Evolutionary conservation across 192 early-diverging fungal species (phyloP), one percentile per base, ranked within the genome.

Genomic region (Dissophora globulifera): DNA sequence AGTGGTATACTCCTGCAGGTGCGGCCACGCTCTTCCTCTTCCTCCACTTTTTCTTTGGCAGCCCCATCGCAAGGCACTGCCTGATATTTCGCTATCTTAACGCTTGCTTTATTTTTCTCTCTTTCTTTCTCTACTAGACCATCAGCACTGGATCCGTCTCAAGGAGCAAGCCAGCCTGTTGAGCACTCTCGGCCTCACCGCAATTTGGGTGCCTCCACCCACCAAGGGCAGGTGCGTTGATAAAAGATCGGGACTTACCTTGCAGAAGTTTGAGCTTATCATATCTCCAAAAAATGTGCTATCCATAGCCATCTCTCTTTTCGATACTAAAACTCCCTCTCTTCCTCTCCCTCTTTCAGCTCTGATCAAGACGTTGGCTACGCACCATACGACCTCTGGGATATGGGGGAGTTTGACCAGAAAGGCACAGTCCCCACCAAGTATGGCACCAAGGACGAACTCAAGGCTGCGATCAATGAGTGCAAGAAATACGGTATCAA

Each of bases 341-440:
- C 13, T 47, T 46, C 26, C 10, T 31, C 26, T 43, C 5, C n/a
- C 9, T 63, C 5, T 10, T 32, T 55, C 7, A 57, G 48, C 50
- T 69, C 80, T 9, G 45, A 48, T 23, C 48, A 55, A 25, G 69
- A 78, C 66, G 78, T 79, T 13, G 83, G 83, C 7, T 84, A 84
- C 54, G 81, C 65, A 17, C 38, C 49, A 11, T 84, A 84, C 52
- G 83, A 84, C 54, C 62, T 84, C n/a, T 84, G 80, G 80, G 83
- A 84, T 46, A 50, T 84, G 35, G 83, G 83, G 4, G 80, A 84
- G 30, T 84, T 82, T 51, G 78, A 84, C 43, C 83, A 84, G 41
- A 84, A 84, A 42, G 72, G 72, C n/a, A 66, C 67, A 0, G 50
- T 81, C n/a, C 55, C 78, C 6, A 84, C 83, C 23, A 84, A 84